Evolutionary conservation across 331 rosid genomes (phyloP), one percentile per base, ranked within the genome.

Genomic region (Quercus tomentella): DNA sequence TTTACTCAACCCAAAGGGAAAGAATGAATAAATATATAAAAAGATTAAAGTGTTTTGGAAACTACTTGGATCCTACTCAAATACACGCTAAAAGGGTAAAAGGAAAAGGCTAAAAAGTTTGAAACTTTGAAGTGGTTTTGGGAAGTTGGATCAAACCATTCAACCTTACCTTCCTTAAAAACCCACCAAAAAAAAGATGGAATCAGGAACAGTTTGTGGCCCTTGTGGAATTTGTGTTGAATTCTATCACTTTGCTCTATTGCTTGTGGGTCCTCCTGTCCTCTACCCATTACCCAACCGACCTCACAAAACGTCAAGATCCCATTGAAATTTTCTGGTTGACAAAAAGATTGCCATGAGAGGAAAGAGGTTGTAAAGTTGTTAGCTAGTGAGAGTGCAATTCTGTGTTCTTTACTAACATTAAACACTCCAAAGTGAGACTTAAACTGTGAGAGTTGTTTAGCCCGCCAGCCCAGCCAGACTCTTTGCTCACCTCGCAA

Each of bases 41-140:
- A 65, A 6, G 41, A 25, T 52, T 17, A 35, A 56, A 81, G 81
- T 75, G 86, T 83, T 75, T 76, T 84, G 81, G 63, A 62, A 72
- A 80, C 87, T 66, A 80, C 91, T 89, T 89, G 85, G 82, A 83
- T 89, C 52, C 67, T 82, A 87, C 90, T 91, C 92, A 85, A 85
- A 80, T 68, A 79, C 73, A 80, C 74, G 63, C 78, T 75, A 77
- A 87, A 83, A 68, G 79, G 78, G 83, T 2, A 31, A 76, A 65
- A 41, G 25, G 20, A 72, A 77, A 82, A 80, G 63, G 22, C 78
- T 33, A 11, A 72, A 82, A 45, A 75, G 80, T 79, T 49, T 1
- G 52, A 77, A 45, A 30, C 69, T 45, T 76, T 75, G 82, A 75
- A 84, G 72, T 79, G 22, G 66, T 75, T 68, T 66, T 41, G 14